Conservation (phyloP, 202 grass and related monocot species). For the Dendrocalamus latiflorus region DNA sequence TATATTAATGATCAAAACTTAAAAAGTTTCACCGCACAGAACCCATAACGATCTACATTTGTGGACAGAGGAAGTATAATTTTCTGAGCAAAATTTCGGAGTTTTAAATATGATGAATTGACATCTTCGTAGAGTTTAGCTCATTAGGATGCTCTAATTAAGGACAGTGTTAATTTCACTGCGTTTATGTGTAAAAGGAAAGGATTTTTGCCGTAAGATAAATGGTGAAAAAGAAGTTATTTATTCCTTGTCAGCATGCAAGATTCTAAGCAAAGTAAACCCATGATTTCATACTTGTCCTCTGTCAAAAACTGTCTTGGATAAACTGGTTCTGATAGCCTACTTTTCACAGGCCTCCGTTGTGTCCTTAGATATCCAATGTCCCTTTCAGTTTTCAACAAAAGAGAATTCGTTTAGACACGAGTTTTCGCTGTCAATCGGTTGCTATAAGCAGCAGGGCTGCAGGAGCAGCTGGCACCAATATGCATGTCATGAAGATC, state of each 20-base stretch:
- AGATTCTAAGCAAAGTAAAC: neutral
- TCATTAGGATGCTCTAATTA: no score
- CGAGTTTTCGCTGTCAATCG: neutral
- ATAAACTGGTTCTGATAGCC: neutral
- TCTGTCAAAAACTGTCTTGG: neutral
- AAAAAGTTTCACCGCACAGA: no score
- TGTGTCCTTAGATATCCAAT: neutral
- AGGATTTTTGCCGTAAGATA: neutral
- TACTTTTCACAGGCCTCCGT: neutral
- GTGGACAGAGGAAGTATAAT: neutral
- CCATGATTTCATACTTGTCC: neutral
- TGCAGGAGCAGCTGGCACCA: neutral
- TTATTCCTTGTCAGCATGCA: neutral
- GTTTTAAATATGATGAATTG: neutral
- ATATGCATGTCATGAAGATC: no score
- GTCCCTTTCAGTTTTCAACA: neutral
- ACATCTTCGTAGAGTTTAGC: neutral
- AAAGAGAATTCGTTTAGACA: neutral
- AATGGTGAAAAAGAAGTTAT: neutral
- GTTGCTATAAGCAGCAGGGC: neutral
- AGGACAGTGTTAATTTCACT: neutral
- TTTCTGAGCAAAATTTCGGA: neutral
- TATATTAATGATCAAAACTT: no score
- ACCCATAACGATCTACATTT: no score
- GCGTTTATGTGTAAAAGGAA: neutral